Base-by-base conservation (phyloP, 2,329 filamentous ascomycete species). In the Stagonosporopsis cucurbitacearum region DNA sequence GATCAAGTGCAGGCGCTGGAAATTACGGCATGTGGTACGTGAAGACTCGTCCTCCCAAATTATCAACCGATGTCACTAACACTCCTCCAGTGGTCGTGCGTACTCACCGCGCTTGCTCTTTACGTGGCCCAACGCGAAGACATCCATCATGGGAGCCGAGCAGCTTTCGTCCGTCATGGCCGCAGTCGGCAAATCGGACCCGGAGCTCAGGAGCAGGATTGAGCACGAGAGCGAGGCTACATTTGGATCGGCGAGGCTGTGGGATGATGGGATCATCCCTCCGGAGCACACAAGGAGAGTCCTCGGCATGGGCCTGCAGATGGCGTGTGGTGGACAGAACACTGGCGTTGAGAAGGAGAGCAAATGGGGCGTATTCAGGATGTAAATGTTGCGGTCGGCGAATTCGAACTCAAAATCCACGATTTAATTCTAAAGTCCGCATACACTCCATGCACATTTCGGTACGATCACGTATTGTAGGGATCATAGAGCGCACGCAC, bases 101-200 rank as follows among this genome's bases (percentile, higher is more conserved):
- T 99, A 97, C 77, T 86, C 86, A n/a, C 94, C 94, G 0, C 83
- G 92, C 12, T 92, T 98, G 75, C 78, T 98, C 58, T 97, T 92
- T 87, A 96, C 94, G 83, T 99, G 95, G 95, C 95, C 95, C 36
- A 96, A 96, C 67, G 92, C 95, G n/a, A 90, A 90, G 71, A 92
- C 96, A 47, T 91, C 91, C 28, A 93, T 99, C 66, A 99, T 99
- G 95, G 95, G 95, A 19, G 85, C 90, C 36, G 94, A 97, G 78
- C 94, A 98, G 80, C 82, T 99, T 32, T 88, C 89, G 7, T 86
- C 89, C 4, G 95, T 99, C 59, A 98, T 99, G 95, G 91, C 92
- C 78, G 90, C 93, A 2, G 94, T 99, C 0, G 93, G 94, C 8
- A 90, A 90, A 77, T 86, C 86, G 57, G 93, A 97, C 72, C 89